A percentile compares a stretch with the other conserved stretches of the same genome.
phyloP scores from a whole-genome alignment of 2,329 filamentous ascomycete species.

The Metarhizium robertsii region DNA sequence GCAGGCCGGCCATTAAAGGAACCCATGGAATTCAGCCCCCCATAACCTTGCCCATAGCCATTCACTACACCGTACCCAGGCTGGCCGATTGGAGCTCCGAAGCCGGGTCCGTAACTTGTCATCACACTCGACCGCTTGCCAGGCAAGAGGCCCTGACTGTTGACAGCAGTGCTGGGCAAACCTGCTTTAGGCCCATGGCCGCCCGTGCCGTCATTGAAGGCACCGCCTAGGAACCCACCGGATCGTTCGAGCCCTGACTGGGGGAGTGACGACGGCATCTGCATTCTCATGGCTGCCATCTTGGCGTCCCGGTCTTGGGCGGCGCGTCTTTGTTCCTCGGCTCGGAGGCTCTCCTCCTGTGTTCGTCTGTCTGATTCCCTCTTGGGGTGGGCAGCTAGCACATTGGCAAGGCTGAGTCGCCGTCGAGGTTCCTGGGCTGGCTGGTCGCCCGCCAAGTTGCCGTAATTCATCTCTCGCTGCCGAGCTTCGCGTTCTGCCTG shows the following conservation, averaged over 20 bases:
- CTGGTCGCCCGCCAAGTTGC: constrained; percentile 14
- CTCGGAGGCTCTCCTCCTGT: constrained; percentile 29
- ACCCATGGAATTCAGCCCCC: constrained; percentile 11
- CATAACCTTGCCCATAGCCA: constrained; percentile 12
- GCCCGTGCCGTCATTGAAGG: constrained; percentile 44
- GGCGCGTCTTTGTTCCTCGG: constrained; percentile 31
- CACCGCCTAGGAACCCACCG: constrained; percentile 40
- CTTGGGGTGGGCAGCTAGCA: constrained; percentile 37
- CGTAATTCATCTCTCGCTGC: constrained; percentile 41
- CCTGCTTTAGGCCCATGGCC: constrained; percentile 22
- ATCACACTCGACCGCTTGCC: constrained; percentile 19
- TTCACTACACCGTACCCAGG: constrained; percentile 16
- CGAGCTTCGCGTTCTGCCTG: constrained; percentile 61
- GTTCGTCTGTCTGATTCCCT: constrained; percentile 30
- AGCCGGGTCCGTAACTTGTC: constrained; percentile 18
- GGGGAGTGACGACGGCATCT: constrained; percentile 36
- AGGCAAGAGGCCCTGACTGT: constrained; percentile 16
- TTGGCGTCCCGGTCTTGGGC: constrained; percentile 36
- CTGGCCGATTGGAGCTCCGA: constrained; percentile 17
- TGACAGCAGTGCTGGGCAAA: constrained; percentile 17
- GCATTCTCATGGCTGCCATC: constrained; percentile 36
- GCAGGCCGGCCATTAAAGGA: constrained; percentile 11
- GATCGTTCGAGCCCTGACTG: constrained; percentile 21
- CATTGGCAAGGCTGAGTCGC: constrained; percentile 49
- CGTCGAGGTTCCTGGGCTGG: constrained; percentile 11